phyloP scores from a whole-genome alignment of 306 rosid species.

The Comarum palustre region DNA sequence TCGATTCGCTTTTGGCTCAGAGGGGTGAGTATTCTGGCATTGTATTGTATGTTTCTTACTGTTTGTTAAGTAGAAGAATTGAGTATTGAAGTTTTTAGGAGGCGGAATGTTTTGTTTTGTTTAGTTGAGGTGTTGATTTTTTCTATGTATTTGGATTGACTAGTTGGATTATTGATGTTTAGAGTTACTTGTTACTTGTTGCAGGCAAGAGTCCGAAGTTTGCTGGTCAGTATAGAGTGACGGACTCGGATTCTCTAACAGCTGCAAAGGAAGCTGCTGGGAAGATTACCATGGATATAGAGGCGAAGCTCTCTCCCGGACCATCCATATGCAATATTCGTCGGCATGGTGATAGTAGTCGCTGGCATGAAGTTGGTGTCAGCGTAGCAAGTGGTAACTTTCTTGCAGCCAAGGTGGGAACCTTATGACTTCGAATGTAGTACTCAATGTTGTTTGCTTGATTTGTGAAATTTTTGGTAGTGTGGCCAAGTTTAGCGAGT shows the following conservation, averaged over 20 bases:
- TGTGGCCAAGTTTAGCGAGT: constrained; percentile 15
- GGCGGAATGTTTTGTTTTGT: not conserved
- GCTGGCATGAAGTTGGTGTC: constrained; percentile 90
- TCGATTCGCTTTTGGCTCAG: constrained; percentile 72
- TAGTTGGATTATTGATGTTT: not conserved
- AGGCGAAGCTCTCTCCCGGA: constrained; percentile 96
- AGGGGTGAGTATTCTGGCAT: constrained; percentile 48
- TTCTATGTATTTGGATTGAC: not conserved
- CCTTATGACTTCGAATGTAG: constrained; percentile 10
- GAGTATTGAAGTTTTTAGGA: not conserved
- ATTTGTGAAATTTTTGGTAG: constrained; percentile 17
- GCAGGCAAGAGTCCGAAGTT: constrained; percentile 71
- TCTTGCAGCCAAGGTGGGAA: constrained; percentile 89
- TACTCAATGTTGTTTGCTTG: constrained; percentile 14
- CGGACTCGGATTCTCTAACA: constrained; percentile 63
- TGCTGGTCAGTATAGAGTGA: constrained; percentile 79
- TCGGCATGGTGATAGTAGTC: constrained; percentile 88
- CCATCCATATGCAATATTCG: constrained; percentile 91
- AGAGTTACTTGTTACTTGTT: constrained; percentile 27
- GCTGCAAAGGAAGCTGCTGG: constrained; percentile 98
- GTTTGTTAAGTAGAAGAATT: not conserved
- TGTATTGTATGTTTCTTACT: constrained; percentile 12
- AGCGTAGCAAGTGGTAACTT: constrained; percentile 96
- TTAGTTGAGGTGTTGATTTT: not conserved
- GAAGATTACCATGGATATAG: constrained; percentile 72